Evolutionary conservation across 2,329 filamentous ascomycete genomes (phyloP).

Genomic region (Trichoderma pleuroti): DNA sequence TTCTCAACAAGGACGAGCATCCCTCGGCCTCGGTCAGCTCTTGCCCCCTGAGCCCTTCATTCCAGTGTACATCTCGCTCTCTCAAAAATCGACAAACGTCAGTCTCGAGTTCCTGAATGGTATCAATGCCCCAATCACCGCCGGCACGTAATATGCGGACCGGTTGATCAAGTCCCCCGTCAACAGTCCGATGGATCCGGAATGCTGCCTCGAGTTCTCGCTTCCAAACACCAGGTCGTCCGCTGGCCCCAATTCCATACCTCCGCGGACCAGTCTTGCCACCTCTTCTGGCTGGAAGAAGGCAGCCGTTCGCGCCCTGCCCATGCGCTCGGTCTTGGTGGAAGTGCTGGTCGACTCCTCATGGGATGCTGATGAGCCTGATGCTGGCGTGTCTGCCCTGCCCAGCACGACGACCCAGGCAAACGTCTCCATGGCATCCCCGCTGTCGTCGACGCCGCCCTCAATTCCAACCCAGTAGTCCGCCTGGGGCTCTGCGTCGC

Average conservation of each 20-base stretch:
- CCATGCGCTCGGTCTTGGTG: conserved; percentile 25
- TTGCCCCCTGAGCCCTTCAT: neutral
- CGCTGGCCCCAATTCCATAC: conserved; percentile 40
- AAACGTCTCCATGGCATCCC: conserved; percentile 34
- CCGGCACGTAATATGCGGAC: conserved; percentile 37
- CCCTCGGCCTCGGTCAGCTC: neutral
- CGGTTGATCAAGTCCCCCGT: conserved; percentile 38
- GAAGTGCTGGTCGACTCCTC: neutral
- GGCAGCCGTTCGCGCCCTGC: conserved; percentile 38
- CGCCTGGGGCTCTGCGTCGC: conserved; percentile 29
- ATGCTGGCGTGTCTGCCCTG: neutral
- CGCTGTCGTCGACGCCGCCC: conserved; percentile 36
- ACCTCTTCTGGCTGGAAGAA: conserved; percentile 39
- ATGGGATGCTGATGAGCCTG: neutral
- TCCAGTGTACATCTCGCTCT: neutral
- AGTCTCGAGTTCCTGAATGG: conserved; percentile 37
- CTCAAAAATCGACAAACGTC: conserved; percentile 27
- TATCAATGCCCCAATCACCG: conserved; percentile 40
- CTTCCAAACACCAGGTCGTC: conserved; percentile 38
- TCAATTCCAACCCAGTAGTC: conserved; percentile 43
- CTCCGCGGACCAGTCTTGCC: conserved; percentile 33
- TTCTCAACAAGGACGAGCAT: neutral
- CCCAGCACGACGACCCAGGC: conserved; percentile 39
- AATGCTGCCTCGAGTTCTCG: conserved; percentile 37
- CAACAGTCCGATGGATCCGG: conserved; percentile 40